phyloP scores from a whole-genome alignment of 2,329 filamentous ascomycete genomes.

The Bipolaris cookei region DNA sequence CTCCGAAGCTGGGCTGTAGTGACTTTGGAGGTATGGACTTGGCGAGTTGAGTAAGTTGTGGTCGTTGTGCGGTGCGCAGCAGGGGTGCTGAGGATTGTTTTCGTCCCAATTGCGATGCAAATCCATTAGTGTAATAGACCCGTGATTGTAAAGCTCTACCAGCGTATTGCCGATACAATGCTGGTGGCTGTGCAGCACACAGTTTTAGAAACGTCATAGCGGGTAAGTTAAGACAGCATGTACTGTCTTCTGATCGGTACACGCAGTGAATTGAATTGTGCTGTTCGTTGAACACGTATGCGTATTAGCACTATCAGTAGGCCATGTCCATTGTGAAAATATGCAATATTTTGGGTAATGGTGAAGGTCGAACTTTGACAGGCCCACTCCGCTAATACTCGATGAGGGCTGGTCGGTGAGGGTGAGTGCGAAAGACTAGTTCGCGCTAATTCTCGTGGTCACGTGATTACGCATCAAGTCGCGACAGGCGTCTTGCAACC shows the following conservation, averaged over 20 bases:
- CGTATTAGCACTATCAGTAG: not conserved
- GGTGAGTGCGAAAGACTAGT: conserved; percentile 11
- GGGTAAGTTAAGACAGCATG: not conserved
- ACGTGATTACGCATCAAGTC: conserved; percentile 17
- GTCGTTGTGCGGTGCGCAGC: conserved; percentile 1
- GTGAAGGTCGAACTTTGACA: not conserved
- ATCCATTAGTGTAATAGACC: not conserved
- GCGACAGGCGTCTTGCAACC: conserved; percentile 7
- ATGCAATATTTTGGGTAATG: not conserved
- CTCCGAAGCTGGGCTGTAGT: conserved; percentile 8
- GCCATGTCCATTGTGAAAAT: not conserved
- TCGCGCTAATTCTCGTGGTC: conserved; percentile 20
- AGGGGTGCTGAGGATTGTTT: not conserved
- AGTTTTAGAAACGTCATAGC: conserved; percentile 5
- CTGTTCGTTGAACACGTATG: not conserved
- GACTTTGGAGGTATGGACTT: not conserved
- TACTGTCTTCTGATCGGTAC: not conserved
- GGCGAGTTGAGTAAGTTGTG: conserved; percentile 18
- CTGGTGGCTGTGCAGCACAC: not conserved
- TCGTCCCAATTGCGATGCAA: conserved; percentile 1
- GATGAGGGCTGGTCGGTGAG: not conserved
- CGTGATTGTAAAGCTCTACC: not conserved
- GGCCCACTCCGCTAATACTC: not conserved
- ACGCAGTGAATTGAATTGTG: not conserved
- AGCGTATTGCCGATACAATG: not conserved